These are phyloP conservation scores for Podila verticillata DNA, from an alignment of 192 early-diverging fungal species.

Conservation along the genomic window DNA sequence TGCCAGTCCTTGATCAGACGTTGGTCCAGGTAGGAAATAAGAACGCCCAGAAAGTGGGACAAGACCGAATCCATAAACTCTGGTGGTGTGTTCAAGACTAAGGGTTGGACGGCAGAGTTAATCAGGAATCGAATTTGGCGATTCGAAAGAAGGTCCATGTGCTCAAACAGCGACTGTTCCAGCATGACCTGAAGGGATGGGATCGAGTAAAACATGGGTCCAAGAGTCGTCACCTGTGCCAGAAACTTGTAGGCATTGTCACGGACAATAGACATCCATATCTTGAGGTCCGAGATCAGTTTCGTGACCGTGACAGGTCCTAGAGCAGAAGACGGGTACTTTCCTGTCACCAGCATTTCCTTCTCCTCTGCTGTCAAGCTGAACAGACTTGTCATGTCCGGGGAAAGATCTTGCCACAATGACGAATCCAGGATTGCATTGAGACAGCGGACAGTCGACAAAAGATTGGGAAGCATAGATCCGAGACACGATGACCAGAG, in stretches of 20 bases:
- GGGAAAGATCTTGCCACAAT: conserved; percentile 11
- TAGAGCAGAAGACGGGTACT: neutral
- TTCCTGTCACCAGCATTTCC: conserved; percentile 38
- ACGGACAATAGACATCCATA: conserved; percentile 24
- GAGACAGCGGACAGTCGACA: conserved; percentile 36
- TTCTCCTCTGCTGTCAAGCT: conserved; percentile 28
- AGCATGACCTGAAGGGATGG: conserved; percentile 23
- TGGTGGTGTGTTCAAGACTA: conserved; percentile 40
- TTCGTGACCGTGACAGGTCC: neutral
- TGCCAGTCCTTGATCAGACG: conserved; percentile 44
- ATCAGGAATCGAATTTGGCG: conserved; percentile 37
- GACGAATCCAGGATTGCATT: conserved; percentile 16
- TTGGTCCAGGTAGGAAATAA: conserved; percentile 47
- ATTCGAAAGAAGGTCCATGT: conserved; percentile 32
- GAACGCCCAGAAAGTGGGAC: conserved; percentile 24
- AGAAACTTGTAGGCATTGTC: conserved; percentile 38
- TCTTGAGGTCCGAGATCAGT: conserved; percentile 29
- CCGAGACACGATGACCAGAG: conserved; percentile 17
- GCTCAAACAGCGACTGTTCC: conserved; percentile 44
- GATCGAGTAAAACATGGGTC: conserved; percentile 41
- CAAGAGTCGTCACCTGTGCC: conserved; percentile 29
- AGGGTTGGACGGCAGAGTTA: conserved; percentile 24
- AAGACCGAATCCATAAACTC: conserved; percentile 18
- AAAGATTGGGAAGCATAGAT: conserved; percentile 18
- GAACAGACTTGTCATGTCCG: conserved; percentile 14